Evolutionary conservation across 306 rosid species (phyloP), one percentile per base, ranked within the genome.

Genomic region (Gastrolobium bilobum): DNA sequence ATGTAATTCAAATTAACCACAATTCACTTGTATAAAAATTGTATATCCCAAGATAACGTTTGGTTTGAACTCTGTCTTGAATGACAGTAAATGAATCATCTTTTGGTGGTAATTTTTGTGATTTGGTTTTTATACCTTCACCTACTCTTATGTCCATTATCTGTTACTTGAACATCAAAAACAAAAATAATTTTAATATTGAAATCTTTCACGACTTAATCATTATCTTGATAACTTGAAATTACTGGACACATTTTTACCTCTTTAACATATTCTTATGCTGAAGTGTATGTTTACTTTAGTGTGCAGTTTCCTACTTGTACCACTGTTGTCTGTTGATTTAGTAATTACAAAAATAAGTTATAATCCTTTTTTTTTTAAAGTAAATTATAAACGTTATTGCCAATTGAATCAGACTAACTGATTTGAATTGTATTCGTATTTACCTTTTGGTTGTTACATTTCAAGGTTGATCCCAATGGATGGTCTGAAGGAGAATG

Each of bases 401-500:
- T 75, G 78, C 54, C 81, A 43, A 54, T 43, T 63, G 53, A 68
- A 15, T 13, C 39, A 63, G n/a, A 10, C 43, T 48, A 51, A 34
- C 31, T 46, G 69, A 50, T 73, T 42, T 39, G 67, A 70, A 15
- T 29, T 59, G 51, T 68, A 66, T 71, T 51, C 6, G 10, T 44
- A 20, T 42, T 72, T 11, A 31, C 53, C 77, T 46, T 62, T 30
- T 46, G 63, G 33, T 14, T 26, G 56, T 30, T 42, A 4, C 70
- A 40, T 80, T 10, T 39, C 33, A 80, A 94, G 97, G 91, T 91
- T 75, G 89, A 76, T 56, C 61, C 90, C 4, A 87, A 90, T 75
- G 99, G 99, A 78, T 94, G 99, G 99, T 92, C 99, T 6, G 88
- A 92, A 88, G 99, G 99, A 86, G 90, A 90, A 80, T 87, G 86